These are phyloP conservation scores for Candida verbasci DNA, from an alignment of 805 yeast species.

Conservation along the genomic window DNA sequence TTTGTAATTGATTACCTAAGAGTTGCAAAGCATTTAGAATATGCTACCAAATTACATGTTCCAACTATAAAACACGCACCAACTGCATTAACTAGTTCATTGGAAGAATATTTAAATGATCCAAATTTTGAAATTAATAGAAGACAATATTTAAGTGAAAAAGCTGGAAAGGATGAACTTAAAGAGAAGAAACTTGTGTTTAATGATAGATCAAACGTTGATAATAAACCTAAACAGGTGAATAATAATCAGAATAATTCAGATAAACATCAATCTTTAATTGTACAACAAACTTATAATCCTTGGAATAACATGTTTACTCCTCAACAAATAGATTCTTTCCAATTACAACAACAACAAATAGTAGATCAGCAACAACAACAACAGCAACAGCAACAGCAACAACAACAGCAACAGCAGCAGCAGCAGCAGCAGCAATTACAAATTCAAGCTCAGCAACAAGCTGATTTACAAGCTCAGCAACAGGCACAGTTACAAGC, in stretches of 20 bases:
- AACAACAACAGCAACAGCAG: conserved; percentile 17
- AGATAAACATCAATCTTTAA: conserved; percentile 19
- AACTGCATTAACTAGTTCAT: conserved; percentile 79
- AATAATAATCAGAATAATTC: conserved; percentile 3
- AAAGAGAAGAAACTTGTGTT: conserved; percentile 2
- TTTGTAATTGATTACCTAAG: conserved; percentile 84
- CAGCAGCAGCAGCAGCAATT: conserved; percentile 15
- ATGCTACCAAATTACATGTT: conserved; percentile 81
- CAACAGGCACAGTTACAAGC: conserved; percentile 22
- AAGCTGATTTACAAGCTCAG: conserved; percentile 21
- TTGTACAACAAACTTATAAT: conserved; percentile 37
- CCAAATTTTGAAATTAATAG: conserved; percentile 79
- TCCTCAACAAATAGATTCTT: conserved; percentile 8
- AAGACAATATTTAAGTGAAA: conserved; percentile 70
- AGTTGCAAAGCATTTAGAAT: conserved; percentile 83
- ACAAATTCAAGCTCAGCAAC: conserved; percentile 26
- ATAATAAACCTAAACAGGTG: neutral
- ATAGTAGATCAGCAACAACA: conserved; percentile 11
- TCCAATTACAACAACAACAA: conserved; percentile 17
- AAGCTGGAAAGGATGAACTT: conserved; percentile 32
- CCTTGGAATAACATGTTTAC: conserved; percentile 32
- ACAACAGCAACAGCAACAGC: conserved; percentile 6
- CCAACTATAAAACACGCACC: conserved; percentile 98
- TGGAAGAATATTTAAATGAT: conserved; percentile 86
- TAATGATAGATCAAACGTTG: conserved; percentile 2